Evolutionary conservation across 331 rosid species (phyloP).

Genomic region (Erythrophleum ivorense): DNA sequence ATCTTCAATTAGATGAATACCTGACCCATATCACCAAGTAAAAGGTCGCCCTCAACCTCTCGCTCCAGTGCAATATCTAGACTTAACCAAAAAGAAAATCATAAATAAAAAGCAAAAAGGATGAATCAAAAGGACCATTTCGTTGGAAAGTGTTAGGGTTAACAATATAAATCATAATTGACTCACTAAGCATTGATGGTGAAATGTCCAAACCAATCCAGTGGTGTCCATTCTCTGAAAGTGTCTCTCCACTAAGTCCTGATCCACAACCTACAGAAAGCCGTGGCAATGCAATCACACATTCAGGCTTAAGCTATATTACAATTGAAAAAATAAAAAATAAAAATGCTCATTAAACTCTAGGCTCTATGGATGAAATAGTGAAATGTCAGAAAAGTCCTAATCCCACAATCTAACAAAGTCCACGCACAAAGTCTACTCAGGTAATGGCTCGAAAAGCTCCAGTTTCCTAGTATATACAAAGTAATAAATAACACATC

Average conservation of each 20-base stretch:
- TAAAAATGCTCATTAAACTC: not conserved
- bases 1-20: slow-evolving; percentile 46
- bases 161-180: not conserved
- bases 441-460: not conserved
- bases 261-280: slow-evolving; percentile 84
- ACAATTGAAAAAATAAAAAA: not conserved
- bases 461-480: not conserved
- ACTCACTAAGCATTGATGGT: slow-evolving; percentile 87
- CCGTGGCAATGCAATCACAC: not conserved
- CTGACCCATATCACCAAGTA: slow-evolving; percentile 97
- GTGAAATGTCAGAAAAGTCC: not conserved
- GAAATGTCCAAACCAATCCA: slow-evolving; percentile 98
- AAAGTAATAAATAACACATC: not conserved
- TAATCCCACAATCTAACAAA: not conserved
- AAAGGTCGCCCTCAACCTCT: slow-evolving; percentile 91
- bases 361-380: not conserved
- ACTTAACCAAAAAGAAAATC: not conserved
- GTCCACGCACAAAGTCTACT: not conserved
- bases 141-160: not conserved
- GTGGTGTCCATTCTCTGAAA: slow-evolving; percentile 78
- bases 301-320: not conserved
- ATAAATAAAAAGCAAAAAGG: not conserved
- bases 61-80: slow-evolving; percentile 83
- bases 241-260: slow-evolving; percentile 93
- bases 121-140: not conserved